Evolutionary conservation across 2,329 filamentous ascomycete species (phyloP), one percentile per base, ranked within the genome.

Genomic region (Penicillium sp.): DNA sequence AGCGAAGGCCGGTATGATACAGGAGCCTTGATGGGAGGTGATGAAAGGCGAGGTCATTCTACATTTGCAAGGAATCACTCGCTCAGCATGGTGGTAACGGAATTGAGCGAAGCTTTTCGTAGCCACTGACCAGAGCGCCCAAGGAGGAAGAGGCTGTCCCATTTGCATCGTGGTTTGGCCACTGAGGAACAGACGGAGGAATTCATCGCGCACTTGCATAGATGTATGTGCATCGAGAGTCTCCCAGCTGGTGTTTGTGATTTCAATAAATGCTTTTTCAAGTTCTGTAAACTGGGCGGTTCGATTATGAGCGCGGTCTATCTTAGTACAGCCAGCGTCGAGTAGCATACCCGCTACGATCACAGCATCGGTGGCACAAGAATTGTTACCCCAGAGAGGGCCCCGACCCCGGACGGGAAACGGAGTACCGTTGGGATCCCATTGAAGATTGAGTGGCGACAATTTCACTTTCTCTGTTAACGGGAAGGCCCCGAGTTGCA

Each of bases 331-430:
- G 10, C 70, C 70, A 4, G 62, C 66, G 35, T 70, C 62, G 6
- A 69, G 59, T n/a, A 73, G 49, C 43, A 56, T 67, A 1, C 65
- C 70, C 2, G 61, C 55, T n/a, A 70, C 63, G 38, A 72, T 67
- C 5, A 60, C 50, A 38, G 60, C 63, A 41, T 72, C 68, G 12
- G 69, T 50, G 9, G 56, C 51, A 45, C 56, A 59, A 9, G 66
- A 65, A n/a, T 50, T 53, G 1, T 40, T 28, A 3, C 27, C 14
- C 44, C 60, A 63, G 9, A 65, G 45, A 6, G 69, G 69, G 1
- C 68, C 69, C 3, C 65, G 62, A 3, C 67, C 67, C 27, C 63
- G 59, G 30, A 59, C 64, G 9, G 59, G 55, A 30, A 58, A 63
- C 8, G 39, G 12, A 18, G 27, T 39, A 9, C 64, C 65, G 8